Conservation (phyloP, 2,329 filamentous ascomycete genomes). For the Bisporella sp. region DNA sequence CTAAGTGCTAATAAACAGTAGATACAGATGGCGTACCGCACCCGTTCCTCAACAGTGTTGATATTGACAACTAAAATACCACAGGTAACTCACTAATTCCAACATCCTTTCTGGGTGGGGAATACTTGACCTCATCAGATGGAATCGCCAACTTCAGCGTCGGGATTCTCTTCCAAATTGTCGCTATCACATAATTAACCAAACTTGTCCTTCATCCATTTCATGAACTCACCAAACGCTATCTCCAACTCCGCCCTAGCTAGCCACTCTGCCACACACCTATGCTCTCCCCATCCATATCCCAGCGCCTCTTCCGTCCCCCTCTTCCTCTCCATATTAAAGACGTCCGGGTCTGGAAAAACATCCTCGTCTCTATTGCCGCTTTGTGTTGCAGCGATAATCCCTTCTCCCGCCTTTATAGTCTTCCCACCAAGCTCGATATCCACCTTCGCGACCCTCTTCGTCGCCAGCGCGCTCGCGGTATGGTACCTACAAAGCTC, state of each 20-base stretch:
- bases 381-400: conserved; percentile 40
- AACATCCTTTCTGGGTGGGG: too few relatives aligned
- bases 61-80: too few relatives aligned
- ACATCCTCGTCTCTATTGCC: conserved; percentile 41
- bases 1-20: too few relatives aligned
- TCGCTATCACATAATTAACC: too few relatives aligned
- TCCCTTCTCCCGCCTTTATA: conserved; percentile 35
- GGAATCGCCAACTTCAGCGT: too few relatives aligned
- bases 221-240: conserved; percentile 33
- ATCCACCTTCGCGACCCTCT: conserved; percentile 40
- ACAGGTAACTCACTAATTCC: too few relatives aligned
- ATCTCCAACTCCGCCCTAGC: conserved; percentile 35
- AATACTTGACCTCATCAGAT: too few relatives aligned
- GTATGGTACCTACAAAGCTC: conserved; percentile 44
- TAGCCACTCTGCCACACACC: conserved; percentile 39
- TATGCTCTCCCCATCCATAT: conserved; percentile 39
- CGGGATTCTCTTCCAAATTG: too few relatives aligned
- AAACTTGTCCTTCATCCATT: too few relatives aligned
- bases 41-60: too few relatives aligned
- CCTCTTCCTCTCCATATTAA: conserved; percentile 36
- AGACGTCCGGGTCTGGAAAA: conserved; percentile 34
- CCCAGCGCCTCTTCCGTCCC: conserved; percentile 33
- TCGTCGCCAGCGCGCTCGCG: conserved; percentile 39
- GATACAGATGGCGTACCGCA: too few relatives aligned
- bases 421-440: conserved; percentile 35